A percentile compares a stretch with the other conserved stretches of the same genome.
phyloP scores from a whole-genome alignment of 768 basidiomycete species.

The Auricularia heimuer region DNA sequence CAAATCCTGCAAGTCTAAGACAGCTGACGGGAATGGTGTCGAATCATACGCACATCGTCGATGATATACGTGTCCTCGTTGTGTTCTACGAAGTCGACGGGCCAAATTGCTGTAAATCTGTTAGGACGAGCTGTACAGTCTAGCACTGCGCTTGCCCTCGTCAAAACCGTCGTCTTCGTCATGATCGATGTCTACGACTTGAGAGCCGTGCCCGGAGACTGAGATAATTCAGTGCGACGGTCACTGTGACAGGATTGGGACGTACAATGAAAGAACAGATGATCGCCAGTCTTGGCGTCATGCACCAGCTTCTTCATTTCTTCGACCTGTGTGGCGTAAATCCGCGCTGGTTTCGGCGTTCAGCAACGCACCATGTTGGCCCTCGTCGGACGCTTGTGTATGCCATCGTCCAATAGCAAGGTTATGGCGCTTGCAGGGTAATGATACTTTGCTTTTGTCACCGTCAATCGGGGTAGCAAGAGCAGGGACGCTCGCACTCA shows the following conservation, averaged over 20 bases:
- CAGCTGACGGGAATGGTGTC: neutral
- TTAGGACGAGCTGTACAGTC: neutral
- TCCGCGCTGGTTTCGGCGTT: neutral
- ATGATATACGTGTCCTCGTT: conserved; percentile 14
- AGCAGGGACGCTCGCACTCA: neutral
- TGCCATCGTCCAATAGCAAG: conserved; percentile 3
- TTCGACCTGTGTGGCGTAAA: neutral
- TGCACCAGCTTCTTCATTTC: neutral
- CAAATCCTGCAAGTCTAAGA: conserved; percentile 10
- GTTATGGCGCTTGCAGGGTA: neutral
- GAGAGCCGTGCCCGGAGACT: conserved; percentile 6
- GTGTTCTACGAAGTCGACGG: conserved; percentile 11
- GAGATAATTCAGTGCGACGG: neutral
- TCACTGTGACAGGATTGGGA: neutral
- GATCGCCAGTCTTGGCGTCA: conserved; percentile 2
- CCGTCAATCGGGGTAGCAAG: neutral
- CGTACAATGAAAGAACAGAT: conserved; percentile 7
- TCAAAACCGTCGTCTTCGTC: conserved; percentile 5
- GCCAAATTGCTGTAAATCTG: conserved; percentile 14
- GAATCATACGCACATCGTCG: conserved; percentile 16
- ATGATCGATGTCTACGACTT: neutral
- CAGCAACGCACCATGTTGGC: conserved; percentile 4
- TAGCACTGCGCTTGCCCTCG: neutral
- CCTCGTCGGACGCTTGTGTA: neutral
- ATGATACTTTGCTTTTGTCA: neutral